Evolutionary conservation across 768 basidiomycete genomes (phyloP), one percentile per base, ranked within the genome.

Genomic region (Butyriboletus loyo): DNA sequence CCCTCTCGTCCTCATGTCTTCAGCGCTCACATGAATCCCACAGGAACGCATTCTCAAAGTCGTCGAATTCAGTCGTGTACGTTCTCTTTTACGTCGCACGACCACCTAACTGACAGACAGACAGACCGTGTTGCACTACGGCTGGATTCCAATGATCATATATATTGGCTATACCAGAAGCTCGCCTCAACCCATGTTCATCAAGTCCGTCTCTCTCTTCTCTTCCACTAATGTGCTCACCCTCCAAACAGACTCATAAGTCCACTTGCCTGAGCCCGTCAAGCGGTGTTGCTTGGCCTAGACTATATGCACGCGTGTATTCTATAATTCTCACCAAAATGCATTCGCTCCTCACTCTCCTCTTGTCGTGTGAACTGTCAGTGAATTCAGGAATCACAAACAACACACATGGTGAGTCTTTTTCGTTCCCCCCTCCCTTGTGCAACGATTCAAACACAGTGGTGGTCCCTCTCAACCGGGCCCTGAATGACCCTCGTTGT

Each of bases 121-220:
- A 44, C 55, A 97, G 94, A 92, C 89, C 53, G 79, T 94, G 63
- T 67, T 97, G 48, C 93, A 97, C 73, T 97, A 94, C 61, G 87
- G 86, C 58, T 98, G 95, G 92, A 93, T 98, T 65, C 96, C 96
- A 30, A 75, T 95, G 67, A 92, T 98, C 65, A 95, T 98, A 64
- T 97, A 94, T 71, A 81, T 97, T 66, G 96, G 95, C 32, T 97
- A 90, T 76, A 90, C 88, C 48, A 78, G 88, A 61, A 94, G 92
- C 66, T 92, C 89, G 66, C 95, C 95, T 28, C 92, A 94, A 62
- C 95, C 95, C 19, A 93, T 92, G 35, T 76, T 98, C 65, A 96
- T 96, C 73, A 95, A 97, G 94, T 96, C 49, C 63, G 91, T 82
- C n/a, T 6, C 17, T n/a, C 36, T 31, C 48, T 46, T 28, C 21